These are phyloP conservation scores for Ceratobasidium sp. DNA, from an alignment of 1,284 basidiomycete species.

Conservation along the genomic window DNA sequence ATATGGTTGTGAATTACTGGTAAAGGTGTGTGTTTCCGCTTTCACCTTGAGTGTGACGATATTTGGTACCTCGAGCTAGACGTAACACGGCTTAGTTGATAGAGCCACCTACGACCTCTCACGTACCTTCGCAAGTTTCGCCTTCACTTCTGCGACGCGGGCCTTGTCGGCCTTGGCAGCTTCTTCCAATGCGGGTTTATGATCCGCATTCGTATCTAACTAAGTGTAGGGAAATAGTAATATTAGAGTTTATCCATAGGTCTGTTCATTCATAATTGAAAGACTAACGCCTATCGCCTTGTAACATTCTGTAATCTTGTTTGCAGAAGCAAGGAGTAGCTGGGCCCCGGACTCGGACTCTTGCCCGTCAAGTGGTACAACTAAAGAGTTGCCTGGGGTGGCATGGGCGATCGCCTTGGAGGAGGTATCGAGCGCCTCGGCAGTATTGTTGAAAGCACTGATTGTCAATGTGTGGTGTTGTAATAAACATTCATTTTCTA, in stretches of 20 bases:
- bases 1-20: neutral
- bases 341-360: neutral
- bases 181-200: too few relatives aligned
- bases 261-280: too few relatives aligned
- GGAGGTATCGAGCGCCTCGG: neutral
- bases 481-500: too few relatives aligned
- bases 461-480: too few relatives aligned
- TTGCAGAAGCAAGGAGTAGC: neutral
- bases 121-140: constrained; percentile 3
- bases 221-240: too few relatives aligned
- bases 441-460: constrained; percentile 1
- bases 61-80: neutral
- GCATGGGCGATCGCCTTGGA: too few relatives aligned
- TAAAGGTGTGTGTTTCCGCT: neutral
- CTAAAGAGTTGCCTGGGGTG: too few relatives aligned
- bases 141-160: neutral
- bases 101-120: too few relatives aligned
- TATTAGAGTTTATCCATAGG: too few relatives aligned
- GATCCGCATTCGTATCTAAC: too few relatives aligned
- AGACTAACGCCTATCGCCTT: neutral
- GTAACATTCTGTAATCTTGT: constrained; percentile 2
- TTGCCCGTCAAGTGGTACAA: too few relatives aligned
- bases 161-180: neutral
- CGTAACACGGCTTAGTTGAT: neutral
- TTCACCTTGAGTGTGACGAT: neutral